These are phyloP conservation scores for Neonectria punicea DNA, from an alignment of 2,329 filamentous ascomycete species.

Conservation along the genomic window DNA sequence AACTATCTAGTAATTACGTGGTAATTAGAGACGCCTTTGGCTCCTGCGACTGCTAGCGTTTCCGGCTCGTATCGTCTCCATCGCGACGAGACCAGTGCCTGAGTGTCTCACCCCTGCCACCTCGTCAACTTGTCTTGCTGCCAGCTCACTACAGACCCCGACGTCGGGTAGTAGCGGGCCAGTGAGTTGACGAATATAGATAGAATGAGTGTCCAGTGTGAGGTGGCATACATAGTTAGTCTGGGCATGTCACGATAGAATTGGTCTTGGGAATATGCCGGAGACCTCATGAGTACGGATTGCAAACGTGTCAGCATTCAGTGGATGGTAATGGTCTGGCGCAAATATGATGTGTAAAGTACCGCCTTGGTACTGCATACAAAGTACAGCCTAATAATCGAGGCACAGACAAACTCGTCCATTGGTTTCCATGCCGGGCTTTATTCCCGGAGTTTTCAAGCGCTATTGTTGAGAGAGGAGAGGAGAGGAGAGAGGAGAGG, in stretches of 20 bases:
- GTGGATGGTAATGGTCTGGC: background rate
- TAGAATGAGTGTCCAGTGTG: background rate
- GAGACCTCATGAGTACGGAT: slow-evolving; percentile 14
- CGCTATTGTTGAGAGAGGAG: slow-evolving; percentile 14
- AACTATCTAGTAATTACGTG: background rate
- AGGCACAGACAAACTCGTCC: background rate
- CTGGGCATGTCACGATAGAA: background rate
- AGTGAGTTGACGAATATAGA: background rate
- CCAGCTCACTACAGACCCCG: slow-evolving; percentile 7
- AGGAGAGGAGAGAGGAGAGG: background rate
- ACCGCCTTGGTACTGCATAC: background rate
- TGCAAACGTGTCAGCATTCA: slow-evolving; percentile 25
- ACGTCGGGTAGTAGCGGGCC: slow-evolving; percentile 1
- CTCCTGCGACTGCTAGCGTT: slow-evolving; percentile 1
- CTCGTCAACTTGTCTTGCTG: slow-evolving; percentile 8
- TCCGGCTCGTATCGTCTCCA: background rate
- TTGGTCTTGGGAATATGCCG: background rate
- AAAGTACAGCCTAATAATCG: background rate
- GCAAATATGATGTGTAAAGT: background rate
- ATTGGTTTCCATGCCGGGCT: slow-evolving; percentile 9
- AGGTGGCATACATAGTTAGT: background rate
- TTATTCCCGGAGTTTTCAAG: slow-evolving; percentile 12
- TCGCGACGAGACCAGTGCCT: background rate
- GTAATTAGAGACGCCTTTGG: background rate
- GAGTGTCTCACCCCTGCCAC: slow-evolving; percentile 19